Conservation (phyloP, 75 land plant species). For the Gnetum montanum region DNA sequence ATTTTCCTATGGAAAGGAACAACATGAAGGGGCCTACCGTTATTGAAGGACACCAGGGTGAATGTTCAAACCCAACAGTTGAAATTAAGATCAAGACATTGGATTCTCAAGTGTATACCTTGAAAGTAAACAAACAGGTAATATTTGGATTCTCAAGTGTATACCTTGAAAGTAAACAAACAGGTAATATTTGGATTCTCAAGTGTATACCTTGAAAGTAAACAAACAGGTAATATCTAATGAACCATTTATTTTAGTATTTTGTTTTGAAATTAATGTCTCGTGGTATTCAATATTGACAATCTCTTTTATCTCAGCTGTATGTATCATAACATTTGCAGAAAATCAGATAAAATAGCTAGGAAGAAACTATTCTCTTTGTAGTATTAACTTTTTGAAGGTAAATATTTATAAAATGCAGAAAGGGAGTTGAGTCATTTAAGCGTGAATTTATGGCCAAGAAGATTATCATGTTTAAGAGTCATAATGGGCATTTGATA, state of each 20-base stretch:
- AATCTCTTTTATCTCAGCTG: background rate
- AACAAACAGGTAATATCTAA: slow-evolving; percentile 64
- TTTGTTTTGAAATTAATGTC: too few species aligned
- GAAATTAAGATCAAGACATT: slow-evolving; percentile 79
- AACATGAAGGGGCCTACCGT: slow-evolving; percentile 1
- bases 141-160: slow-evolving; percentile 77
- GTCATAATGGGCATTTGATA: too few species aligned
- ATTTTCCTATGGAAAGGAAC: background rate
- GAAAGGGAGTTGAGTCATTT: too few species aligned
- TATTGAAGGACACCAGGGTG: slow-evolving; percentile 11
- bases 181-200: slow-evolving; percentile 80
- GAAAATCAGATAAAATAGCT: too few species aligned
- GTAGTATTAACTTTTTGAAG: too few species aligned
- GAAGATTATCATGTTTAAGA: too few species aligned
- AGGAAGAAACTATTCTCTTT: too few species aligned
- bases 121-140: slow-evolving; percentile 66
- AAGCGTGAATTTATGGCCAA: too few species aligned
- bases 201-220: slow-evolving; percentile 60
- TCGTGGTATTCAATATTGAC: background rate
- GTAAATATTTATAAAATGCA: too few species aligned
- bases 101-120: slow-evolving; percentile 72
- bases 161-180: slow-evolving; percentile 62
- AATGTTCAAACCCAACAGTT: slow-evolving; percentile 42
- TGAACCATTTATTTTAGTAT: too few species aligned
- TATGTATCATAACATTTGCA: too few species aligned